These are phyloP conservation scores for Trypanosoma brucei DNA, from an alignment of 208 protist species.

Conservation along the genomic window DNA sequence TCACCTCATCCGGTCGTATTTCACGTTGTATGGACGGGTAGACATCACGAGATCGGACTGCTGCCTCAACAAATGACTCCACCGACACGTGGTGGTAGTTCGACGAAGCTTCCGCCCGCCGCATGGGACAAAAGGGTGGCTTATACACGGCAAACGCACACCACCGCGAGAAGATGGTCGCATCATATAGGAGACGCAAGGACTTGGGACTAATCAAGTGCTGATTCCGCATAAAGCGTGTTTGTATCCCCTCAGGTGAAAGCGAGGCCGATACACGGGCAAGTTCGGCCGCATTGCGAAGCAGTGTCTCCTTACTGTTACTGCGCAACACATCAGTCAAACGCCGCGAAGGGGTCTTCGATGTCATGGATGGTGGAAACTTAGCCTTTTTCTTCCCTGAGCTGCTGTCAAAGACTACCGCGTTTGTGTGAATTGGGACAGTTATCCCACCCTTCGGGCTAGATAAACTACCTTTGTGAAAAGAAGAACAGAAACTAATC, in stretches of 20 bases:
- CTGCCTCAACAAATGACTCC: slow-evolving; percentile 70
- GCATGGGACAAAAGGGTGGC: slow-evolving; percentile 88
- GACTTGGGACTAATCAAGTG: slow-evolving; percentile 78
- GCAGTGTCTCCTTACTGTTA: slow-evolving; percentile 53
- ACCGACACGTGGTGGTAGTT: slow-evolving; percentile 83
- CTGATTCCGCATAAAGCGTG: slow-evolving; percentile 76
- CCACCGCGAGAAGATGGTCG: slow-evolving; percentile 38
- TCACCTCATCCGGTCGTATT: slow-evolving; percentile 26
- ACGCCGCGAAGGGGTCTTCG: slow-evolving; percentile 36
- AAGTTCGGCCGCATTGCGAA: slow-evolving; percentile 55
- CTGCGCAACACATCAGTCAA: slow-evolving; percentile 73
- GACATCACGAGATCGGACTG: slow-evolving; percentile 51
- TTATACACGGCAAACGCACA: slow-evolving; percentile 80
- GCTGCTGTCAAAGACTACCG: no score
- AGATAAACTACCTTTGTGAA: no score
- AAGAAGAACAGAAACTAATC: no score
- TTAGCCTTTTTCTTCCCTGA: slow-evolving; percentile 2
- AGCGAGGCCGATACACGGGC: slow-evolving; percentile 40
- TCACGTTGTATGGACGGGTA: slow-evolving; percentile 32
- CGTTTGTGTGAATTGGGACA: no score
- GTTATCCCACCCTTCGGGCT: no score
- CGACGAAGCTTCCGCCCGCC: slow-evolving; percentile 36
- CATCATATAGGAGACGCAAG: slow-evolving; percentile 37
- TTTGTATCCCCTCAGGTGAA: slow-evolving; percentile 48
- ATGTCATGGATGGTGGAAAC: slow-evolving; percentile 36